Base-by-base conservation (phyloP, 2,329 filamentous ascomycete genomes). In the Sclerotiophoma versabilis region DNA sequence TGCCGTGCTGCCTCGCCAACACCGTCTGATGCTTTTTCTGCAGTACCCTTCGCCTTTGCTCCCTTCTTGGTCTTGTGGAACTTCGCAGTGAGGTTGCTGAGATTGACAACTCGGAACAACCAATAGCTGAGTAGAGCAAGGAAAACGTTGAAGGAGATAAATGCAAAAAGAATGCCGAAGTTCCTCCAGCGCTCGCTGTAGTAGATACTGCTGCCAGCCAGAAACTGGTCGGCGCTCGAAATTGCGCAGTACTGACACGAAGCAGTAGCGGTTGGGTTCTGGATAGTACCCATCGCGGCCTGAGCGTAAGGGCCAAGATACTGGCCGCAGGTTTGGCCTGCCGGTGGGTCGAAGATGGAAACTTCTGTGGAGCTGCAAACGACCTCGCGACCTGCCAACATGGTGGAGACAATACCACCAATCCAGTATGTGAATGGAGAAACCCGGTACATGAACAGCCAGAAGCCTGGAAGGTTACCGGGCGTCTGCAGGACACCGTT, bases 381-480 rank as follows among this genome's bases (percentile, higher is more conserved):
- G 33, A 87, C 83, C 8, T 71, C 59, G 1, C 78, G 79, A 0
- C 66, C 72, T 2, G 76, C 73, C 0, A 87, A 68, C 66, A 75
- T 72, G 0, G 76, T 73, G 5, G 70, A 62, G 2, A 76, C 70
- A 30, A 79, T 73, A 9, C 75, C 76, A 15, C 58, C 66, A 17
- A 80, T 66, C 80, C 81, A 85, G 72, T 90, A 91, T 0, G 86
- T 89, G 54, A 90, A 87, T 0, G 87, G 87, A 0, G 82, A 86
- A 10, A 85, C 79, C 22, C 84, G 81, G 72, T 91, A 89, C 88
- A 91, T 91, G 76, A 90, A 91, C 57, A 85, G 85, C 89, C 89
- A 92, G 77, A 92, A 92, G 0, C 84, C 81, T 0, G 89, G 88
- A 1, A 92, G 78, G 0, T 80, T 79, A 3, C 66, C 55, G 0